A percentile compares a stretch with the other conserved stretches of the same genome.
Evolutionary conservation across 495 filamentous ascomycete species (phyloP).

Genomic region (Xylaria venustula): DNA sequence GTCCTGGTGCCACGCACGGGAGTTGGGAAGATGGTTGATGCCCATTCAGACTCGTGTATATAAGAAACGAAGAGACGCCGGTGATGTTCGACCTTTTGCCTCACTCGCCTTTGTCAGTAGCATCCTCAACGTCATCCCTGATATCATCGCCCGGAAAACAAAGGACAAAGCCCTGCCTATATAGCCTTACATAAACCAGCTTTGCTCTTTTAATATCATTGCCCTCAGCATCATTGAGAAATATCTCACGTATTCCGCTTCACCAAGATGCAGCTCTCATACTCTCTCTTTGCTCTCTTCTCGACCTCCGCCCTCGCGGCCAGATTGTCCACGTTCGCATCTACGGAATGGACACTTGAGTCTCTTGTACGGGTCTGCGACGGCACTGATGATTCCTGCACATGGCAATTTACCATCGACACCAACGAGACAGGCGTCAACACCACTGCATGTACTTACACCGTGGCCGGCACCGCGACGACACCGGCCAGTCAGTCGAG

Average conservation of each 20-base stretch:
- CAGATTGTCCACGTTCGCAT: constrained; percentile 35
- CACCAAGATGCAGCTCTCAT: constrained; percentile 48
- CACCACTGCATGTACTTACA: constrained; percentile 33
- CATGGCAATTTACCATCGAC: constrained; percentile 48
- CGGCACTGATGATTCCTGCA: constrained; percentile 42
- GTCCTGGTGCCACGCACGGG: neutral
- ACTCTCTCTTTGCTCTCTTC: constrained; percentile 36
- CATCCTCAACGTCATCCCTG: neutral
- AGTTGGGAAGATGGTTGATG: neutral
- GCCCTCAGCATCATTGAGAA: too few relatives aligned
- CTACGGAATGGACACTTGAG: constrained; percentile 48
- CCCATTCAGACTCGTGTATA: neutral
- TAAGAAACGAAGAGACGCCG: neutral
- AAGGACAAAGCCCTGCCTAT: neutral
- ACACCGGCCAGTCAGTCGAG: constrained; percentile 39
- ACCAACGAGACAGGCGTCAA: constrained; percentile 29
- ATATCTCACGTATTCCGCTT: neutral
- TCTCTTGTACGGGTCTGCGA: constrained; percentile 50
- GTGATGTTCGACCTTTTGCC: neutral
- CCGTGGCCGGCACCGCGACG: constrained; percentile 32
- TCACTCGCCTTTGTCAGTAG: constrained; percentile 1
- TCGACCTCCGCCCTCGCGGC: constrained; percentile 40
- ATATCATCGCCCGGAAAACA: neutral
- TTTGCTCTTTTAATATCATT: too few relatives aligned
- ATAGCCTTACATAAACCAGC: neutral